Percentiles rank a stretch among this genome's conserved stretches.
phyloP scores from a whole-genome alignment of 768 basidiomycete genomes.

The Ephemerocybe angulata region DNA sequence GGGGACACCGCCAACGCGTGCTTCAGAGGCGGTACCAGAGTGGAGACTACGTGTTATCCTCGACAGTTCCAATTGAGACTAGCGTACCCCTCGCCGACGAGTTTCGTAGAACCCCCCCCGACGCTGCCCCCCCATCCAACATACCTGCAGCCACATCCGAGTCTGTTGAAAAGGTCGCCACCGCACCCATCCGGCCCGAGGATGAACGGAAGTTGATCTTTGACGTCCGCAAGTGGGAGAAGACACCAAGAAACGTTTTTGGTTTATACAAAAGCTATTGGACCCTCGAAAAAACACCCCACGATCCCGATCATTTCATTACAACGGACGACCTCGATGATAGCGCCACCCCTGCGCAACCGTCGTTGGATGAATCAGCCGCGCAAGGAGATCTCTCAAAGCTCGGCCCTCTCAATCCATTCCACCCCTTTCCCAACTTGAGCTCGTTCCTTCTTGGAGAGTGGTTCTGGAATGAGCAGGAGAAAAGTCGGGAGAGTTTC shows the following conservation, averaged over 20 bases:
- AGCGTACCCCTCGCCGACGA: too few species aligned
- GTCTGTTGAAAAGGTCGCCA: too few species aligned
- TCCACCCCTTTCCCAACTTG: constrained; percentile 3
- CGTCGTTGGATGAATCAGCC: too few species aligned
- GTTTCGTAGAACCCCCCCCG: too few species aligned
- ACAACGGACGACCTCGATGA: neutral
- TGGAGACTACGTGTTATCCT: too few species aligned
- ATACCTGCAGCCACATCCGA: too few species aligned
- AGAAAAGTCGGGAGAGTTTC: constrained; percentile 1
- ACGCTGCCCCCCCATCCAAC: too few species aligned
- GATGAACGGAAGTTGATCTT: too few species aligned
- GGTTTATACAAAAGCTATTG: neutral
- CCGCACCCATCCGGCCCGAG: too few species aligned
- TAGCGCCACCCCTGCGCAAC: neutral
- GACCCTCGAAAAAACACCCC: neutral
- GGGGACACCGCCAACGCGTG: too few species aligned
- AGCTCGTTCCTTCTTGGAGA: neutral
- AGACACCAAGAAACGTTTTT: neutral
- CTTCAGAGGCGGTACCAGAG: too few species aligned
- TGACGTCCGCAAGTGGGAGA: neutral
- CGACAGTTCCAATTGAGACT: too few species aligned
- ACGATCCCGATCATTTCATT: neutral
- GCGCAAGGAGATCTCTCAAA: neutral
- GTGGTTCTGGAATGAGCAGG: neutral
- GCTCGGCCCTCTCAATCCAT: neutral